These are phyloP conservation scores for Zygosaccharomyces sapae DNA, from an alignment of 1,139 yeast genomes.

Conservation along the genomic window DNA sequence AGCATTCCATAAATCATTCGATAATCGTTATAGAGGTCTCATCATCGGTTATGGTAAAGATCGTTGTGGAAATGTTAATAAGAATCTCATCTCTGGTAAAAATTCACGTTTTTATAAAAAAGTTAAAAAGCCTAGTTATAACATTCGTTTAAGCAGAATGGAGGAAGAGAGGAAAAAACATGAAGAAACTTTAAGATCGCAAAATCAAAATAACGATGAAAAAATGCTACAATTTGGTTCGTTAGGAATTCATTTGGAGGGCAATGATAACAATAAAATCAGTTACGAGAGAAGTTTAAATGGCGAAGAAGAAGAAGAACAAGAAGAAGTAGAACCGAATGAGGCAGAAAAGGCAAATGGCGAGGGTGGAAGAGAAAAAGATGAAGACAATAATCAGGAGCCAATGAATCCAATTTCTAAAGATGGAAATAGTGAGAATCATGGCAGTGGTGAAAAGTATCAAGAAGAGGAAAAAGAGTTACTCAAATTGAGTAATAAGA, in stretches of 20 bases:
- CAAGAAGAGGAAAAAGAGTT: constrained; percentile 14
- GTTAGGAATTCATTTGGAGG: constrained; percentile 27
- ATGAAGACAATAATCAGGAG: constrained; percentile 4
- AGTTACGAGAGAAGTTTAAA: neutral
- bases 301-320: constrained; percentile 10
- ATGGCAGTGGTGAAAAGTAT: constrained; percentile 9
- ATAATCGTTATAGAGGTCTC: constrained; percentile 50
- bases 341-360: neutral
- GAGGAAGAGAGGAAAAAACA: constrained; percentile 31
- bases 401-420: neutral
- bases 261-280: constrained; percentile 5
- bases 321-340: constrained; percentile 5
- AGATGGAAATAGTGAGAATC: constrained; percentile 5
- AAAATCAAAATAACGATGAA: constrained; percentile 13
- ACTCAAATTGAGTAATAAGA: constrained; percentile 12
- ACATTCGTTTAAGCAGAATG: constrained; percentile 26
- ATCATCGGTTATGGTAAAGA: constrained; percentile 76
- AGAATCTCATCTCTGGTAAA: constrained; percentile 31
- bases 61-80: constrained; percentile 68
- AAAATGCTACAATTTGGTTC: constrained; percentile 23
- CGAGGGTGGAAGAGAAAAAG: constrained; percentile 34
- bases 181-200: constrained; percentile 19
- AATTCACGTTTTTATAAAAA: constrained; percentile 43
- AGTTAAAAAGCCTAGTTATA: constrained; percentile 31
- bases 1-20: constrained; percentile 40